phyloP scores from a whole-genome alignment of 768 basidiomycete species.

The Amanita inopinata region DNA sequence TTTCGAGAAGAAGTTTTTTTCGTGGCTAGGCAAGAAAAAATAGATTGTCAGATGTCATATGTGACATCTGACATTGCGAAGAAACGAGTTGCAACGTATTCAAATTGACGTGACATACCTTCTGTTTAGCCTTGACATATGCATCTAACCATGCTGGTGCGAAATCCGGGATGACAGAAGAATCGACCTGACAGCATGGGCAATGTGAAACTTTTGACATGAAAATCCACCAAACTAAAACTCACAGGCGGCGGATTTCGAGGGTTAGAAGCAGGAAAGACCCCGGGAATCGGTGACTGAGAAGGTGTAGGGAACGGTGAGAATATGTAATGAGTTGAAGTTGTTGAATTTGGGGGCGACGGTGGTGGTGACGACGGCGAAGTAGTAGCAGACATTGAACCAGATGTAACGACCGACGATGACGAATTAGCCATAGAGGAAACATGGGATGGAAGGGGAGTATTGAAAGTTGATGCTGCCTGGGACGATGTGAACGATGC shows the following conservation, averaged over 20 bases:
- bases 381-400: neutral
- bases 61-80: no score
- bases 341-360: neutral
- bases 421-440: neutral
- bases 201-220: constrained; percentile 1
- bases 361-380: neutral
- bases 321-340: constrained; percentile 29
- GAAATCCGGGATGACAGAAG: constrained; percentile 34
- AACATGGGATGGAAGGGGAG: neutral
- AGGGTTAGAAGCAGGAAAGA: constrained; percentile 48
- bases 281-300: constrained; percentile 38
- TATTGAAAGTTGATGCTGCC: neutral
- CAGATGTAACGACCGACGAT: neutral
- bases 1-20: no score
- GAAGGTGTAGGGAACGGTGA: constrained; percentile 54
- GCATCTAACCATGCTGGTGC: constrained; percentile 50
- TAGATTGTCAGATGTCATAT: neutral
- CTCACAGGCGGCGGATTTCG: constrained; percentile 45
- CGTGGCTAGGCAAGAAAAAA: no score
- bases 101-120: constrained; percentile 24
- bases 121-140: constrained; percentile 44
- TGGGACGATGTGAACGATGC: constrained; percentile 2
- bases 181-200: constrained; percentile 20
- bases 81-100: neutral
- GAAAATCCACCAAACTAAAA: neutral